Evolutionary conservation across 371 early-diverging fungal species (phyloP).

Genomic region (Neoconidiobolus thromboides): DNA sequence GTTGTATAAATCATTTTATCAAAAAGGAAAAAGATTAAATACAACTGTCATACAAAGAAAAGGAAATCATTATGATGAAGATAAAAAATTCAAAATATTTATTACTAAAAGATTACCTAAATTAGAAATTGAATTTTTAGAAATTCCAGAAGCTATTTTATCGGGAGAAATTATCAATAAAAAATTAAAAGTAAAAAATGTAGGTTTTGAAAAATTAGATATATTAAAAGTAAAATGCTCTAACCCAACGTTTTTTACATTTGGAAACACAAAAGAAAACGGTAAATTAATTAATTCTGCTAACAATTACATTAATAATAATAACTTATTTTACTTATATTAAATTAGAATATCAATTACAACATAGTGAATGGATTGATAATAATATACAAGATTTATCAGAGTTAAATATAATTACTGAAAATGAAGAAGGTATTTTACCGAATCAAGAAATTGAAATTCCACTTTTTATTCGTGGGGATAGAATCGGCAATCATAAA

Average conservation of each 20-base stretch:
- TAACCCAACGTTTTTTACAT: constrained; percentile 69
- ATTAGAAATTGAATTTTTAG: constrained; percentile 50
- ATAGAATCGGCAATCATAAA: constrained; percentile 68
- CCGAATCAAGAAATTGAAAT: constrained; percentile 53
- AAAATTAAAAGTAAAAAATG: constrained; percentile 59
- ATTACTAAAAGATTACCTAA: constrained; percentile 23
- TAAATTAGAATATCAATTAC: not conserved
- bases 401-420: not conserved
- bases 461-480: constrained; percentile 80
- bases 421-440: constrained; percentile 15
- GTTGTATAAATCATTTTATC: constrained; percentile 18
- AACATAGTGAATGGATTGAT: not conserved
- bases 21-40: no score
- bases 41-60: no score
- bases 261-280: constrained; percentile 19
- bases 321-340: not conserved
- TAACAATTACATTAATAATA: not conserved
- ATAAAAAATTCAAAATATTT: no score
- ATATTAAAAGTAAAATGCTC: constrained; percentile 52
- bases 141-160: constrained; percentile 53
- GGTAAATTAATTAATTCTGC: not conserved
- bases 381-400: not conserved
- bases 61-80: no score
- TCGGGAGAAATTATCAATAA: constrained; percentile 65
- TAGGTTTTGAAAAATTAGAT: constrained; percentile 52